Percentiles rank a stretch among this genome's conserved stretches.
Conservation (phyloP, 2,329 filamentous ascomycete species). For the Neocatenulostroma microsporum region DNA sequence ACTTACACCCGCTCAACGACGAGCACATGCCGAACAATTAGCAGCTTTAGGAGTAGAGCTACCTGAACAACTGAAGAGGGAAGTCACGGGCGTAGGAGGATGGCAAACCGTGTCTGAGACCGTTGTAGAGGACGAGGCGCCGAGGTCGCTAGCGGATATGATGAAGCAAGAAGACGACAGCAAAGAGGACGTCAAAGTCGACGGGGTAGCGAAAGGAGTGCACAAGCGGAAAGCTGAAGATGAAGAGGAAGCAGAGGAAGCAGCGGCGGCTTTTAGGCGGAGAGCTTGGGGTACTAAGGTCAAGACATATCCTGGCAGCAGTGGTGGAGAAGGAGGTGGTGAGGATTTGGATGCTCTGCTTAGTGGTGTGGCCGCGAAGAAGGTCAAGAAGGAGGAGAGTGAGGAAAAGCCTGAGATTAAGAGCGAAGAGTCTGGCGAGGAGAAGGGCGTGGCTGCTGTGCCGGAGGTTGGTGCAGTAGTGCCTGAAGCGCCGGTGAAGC, state of each 20-base stretch:
- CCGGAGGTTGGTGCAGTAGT: conserved; percentile 7
- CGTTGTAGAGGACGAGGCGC: conserved; percentile 21
- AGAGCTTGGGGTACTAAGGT: conserved; percentile 40
- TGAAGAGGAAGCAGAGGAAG: conserved; percentile 53
- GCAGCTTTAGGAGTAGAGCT: conserved; percentile 79
- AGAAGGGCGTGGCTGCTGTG: conserved; percentile 20
- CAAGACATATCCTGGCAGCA: conserved; percentile 38
- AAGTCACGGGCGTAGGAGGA: conserved; percentile 81
- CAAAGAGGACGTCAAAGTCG: conserved; percentile 36
- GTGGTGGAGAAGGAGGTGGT: conserved; percentile 42
- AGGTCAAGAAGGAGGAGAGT: conserved; percentile 22
- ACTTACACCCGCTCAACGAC: conserved; percentile 59
- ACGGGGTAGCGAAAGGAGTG: conserved; percentile 46
- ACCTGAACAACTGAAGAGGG: conserved; percentile 66
- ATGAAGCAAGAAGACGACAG: conserved; percentile 37
- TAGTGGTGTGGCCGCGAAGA: conserved; percentile 26
- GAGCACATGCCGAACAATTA: conserved; percentile 78
- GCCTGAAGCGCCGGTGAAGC: conserved; percentile 3
- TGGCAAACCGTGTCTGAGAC: conserved; percentile 64
- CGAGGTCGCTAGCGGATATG: conserved; percentile 37
- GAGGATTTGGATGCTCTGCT: conserved; percentile 57
- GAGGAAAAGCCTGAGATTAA: conserved; percentile 20
- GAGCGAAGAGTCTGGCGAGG: conserved; percentile 25
- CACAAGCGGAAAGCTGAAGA: conserved; percentile 56
- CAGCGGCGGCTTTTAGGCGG: conserved; percentile 28